Evolutionary conservation across 306 rosid genomes (phyloP), one percentile per base, ranked within the genome.

Genomic region (Fragaria vesca): DNA sequence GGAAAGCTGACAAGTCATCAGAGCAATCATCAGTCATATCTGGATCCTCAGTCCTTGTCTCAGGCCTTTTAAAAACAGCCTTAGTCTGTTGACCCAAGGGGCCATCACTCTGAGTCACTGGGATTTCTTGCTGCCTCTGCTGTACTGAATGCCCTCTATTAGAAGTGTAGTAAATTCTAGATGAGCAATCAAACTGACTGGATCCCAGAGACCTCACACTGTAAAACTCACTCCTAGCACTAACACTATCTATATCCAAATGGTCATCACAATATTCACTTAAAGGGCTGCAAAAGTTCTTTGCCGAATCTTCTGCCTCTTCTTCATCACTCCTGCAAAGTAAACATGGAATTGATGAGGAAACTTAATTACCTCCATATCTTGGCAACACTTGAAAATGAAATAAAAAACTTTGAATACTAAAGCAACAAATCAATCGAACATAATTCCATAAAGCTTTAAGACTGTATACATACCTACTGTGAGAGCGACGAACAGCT

Each of bases 241-340:
- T 95, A 90, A 88, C 78, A 85, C 91, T 95, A 95, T 88, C 93
- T 88, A 88, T 68, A 76, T 88, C 97, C 60, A 90, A 85, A 88
- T 81, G 78, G 83, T 86, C 81, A 69, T 86, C 91, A 61, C 83
- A 84, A 80, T 88, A 93, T 84, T 90, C 94, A 93, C 87, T 88
- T 24, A 88, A 86, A 76, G 88, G 94, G 86, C 94, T 81, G 85
- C 76, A 85, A 81, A 80, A 76, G 81, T 84, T 91, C 89, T 87
- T 93, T 80, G 80, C 89, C 51, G 87, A 89, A 83, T 93, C 91
- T 79, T 85, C 96, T 13, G 65, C 81, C 82, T 88, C 92, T 47
- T 95, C 97, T 78, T 89, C 97, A 61, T 91, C 90, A 45, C 93
- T 88, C 96, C 99, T 95, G 82, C 89, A 82, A 46, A 79, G 75